Percentiles rank a stretch among this genome's conserved stretches.
These are phyloP conservation scores for Vigna unguiculata DNA, from an alignment of 306 rosid species.

Conservation along the genomic window DNA sequence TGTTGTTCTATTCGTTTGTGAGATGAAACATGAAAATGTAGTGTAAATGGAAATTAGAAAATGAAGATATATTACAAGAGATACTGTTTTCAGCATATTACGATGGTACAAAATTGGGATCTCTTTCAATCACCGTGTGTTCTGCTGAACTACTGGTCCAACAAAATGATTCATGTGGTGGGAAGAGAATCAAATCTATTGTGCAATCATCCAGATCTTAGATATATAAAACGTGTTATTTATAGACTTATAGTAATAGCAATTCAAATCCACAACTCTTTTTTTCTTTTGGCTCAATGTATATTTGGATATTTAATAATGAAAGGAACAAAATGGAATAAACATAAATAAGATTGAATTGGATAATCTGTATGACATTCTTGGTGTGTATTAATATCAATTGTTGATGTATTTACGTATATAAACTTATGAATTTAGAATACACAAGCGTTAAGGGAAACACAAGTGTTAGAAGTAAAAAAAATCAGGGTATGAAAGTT, in stretches of 20 bases:
- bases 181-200: conserved; percentile 28
- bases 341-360: neutral
- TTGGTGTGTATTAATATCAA: neutral
- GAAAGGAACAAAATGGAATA: neutral
- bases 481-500: no score
- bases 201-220: conserved; percentile 28
- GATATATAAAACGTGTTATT: neutral
- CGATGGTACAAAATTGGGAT: neutral
- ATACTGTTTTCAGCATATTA: conserved; percentile 5
- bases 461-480: no score
- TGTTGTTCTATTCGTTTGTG: neutral
- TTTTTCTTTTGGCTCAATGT: neutral
- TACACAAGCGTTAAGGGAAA: neutral
- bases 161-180: neutral
- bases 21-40: conserved; percentile 28
- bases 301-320: neutral
- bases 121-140: conserved; percentile 7
- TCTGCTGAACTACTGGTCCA: neutral
- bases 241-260: neutral
- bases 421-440: neutral
- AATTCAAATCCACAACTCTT: conserved; percentile 3
- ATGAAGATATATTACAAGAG: conserved; percentile 13
- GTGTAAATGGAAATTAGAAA: conserved; percentile 12
- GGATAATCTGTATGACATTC: conserved; percentile 1
- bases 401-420: no score